Conservation (phyloP, 2,329 filamentous ascomycete species). For the Sclerotinia glacialis region DNA sequence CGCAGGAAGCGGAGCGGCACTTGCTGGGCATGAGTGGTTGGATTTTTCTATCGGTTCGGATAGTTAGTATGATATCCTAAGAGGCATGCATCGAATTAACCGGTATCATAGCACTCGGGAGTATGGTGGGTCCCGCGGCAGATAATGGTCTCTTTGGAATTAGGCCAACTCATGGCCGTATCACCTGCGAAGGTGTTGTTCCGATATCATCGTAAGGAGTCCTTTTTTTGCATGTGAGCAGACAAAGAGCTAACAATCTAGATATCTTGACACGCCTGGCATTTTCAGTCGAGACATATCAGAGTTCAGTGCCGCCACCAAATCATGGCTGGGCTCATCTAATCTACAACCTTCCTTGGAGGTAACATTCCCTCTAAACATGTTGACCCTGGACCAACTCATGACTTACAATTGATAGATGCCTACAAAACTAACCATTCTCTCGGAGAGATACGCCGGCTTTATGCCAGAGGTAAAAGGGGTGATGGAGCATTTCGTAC, state of each 20-base stretch:
- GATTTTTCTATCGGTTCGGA: slow-evolving; percentile 50
- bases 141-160: slow-evolving; percentile 27
- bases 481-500: slow-evolving; percentile 18
- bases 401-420: not conserved
- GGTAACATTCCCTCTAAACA: not conserved
- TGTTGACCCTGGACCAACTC: not conserved
- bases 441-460: not conserved
- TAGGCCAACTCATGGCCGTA: slow-evolving; percentile 23
- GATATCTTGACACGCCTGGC: slow-evolving; percentile 28
- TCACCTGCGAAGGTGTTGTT: slow-evolving; percentile 24
- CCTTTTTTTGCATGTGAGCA: too few relatives aligned
- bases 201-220: slow-evolving; percentile 24
- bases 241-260: slow-evolving; percentile 11
- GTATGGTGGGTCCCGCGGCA: slow-evolving; percentile 29
- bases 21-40: slow-evolving; percentile 47
- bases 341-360: not conserved
- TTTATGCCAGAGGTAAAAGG: not conserved
- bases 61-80: slow-evolving; percentile 30
- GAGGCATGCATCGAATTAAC: not conserved
- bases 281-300: slow-evolving; percentile 27
- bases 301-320: slow-evolving; percentile 15
- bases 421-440: slow-evolving; percentile 3
- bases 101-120: slow-evolving; percentile 23
- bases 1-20: slow-evolving; percentile 44
- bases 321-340: slow-evolving; percentile 19